Conservation (phyloP, 1,139 yeast species). For the Yamadazyma membranifaciens region DNA sequence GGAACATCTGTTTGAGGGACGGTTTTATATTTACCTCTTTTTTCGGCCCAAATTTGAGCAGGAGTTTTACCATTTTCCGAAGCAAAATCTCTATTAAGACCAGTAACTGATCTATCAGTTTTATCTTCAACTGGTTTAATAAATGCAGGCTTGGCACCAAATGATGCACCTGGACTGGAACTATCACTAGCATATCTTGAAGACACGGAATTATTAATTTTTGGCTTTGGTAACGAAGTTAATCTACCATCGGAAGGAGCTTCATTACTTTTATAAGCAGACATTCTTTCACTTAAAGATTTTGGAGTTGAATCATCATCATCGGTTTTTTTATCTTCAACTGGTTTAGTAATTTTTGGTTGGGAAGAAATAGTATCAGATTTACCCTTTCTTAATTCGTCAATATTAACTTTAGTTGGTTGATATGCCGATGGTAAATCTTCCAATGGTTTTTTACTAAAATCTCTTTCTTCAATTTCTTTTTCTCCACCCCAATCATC, state of each 20-base stretch:
- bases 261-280: slow-evolving; percentile 29
- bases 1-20: slow-evolving; percentile 30
- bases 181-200: slow-evolving; percentile 44
- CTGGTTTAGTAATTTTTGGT: slow-evolving; percentile 24
- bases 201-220: slow-evolving; percentile 51
- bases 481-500: slow-evolving; percentile 67
- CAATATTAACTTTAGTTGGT: slow-evolving; percentile 55
- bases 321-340: slow-evolving; percentile 21
- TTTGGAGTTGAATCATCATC: slow-evolving; percentile 25
- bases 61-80: slow-evolving; percentile 84
- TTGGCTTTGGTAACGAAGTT: slow-evolving; percentile 66
- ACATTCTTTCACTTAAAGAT: slow-evolving; percentile 45
- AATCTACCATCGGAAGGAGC: slow-evolving; percentile 46
- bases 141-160: slow-evolving; percentile 55
- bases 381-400: slow-evolving; percentile 43
- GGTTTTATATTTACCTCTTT: slow-evolving; percentile 62
- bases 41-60: slow-evolving; percentile 95
- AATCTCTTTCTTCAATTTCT: slow-evolving; percentile 72
- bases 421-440: slow-evolving; percentile 63
- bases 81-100: slow-evolving; percentile 64
- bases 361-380: slow-evolving; percentile 47
- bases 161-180: slow-evolving; percentile 30
- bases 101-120: slow-evolving; percentile 56
- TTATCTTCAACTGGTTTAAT: slow-evolving; percentile 26
- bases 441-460: slow-evolving; percentile 60